These are phyloP conservation scores for Suillus variegatus DNA, from an alignment of 768 basidiomycete species.

Conservation along the genomic window DNA sequence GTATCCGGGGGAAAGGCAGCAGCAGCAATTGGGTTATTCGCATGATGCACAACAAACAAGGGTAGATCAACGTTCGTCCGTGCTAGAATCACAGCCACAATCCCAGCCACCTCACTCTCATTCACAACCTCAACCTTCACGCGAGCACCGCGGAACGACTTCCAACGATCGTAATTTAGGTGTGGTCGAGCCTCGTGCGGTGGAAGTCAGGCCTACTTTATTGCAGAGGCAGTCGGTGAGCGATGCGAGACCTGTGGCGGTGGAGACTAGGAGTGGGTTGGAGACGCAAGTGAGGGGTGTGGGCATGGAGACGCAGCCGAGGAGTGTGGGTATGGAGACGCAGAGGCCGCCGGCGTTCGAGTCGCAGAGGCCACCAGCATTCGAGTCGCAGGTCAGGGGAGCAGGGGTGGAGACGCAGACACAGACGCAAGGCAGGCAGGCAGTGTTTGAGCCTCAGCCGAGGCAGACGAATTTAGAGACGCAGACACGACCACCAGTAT, in stretches of 20 bases:
- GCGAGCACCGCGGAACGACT: conserved; percentile 20
- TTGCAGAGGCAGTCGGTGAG: not conserved
- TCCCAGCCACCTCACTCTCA: conserved; percentile 16
- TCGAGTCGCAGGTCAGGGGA: not conserved
- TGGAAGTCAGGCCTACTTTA: not conserved
- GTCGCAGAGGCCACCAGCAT: not conserved
- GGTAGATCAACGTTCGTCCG: conserved; percentile 14
- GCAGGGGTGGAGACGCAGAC: not conserved
- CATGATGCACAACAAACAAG: conserved; percentile 22
- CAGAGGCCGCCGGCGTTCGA: not conserved
- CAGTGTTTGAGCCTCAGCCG: not conserved
- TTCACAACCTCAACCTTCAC: not conserved
- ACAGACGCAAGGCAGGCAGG: not conserved
- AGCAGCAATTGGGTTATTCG: conserved; percentile 9
- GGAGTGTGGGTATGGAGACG: not conserved
- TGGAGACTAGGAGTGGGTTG: not conserved
- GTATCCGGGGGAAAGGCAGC: not conserved
- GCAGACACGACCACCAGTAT: not conserved
- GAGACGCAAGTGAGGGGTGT: not conserved
- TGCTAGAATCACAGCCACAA: conserved; percentile 9
- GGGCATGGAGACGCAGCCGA: not conserved
- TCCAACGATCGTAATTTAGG: conserved; percentile 24
- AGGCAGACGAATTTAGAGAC: not conserved
- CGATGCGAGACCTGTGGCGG: not conserved
- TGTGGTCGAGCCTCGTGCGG: conserved; percentile 6